Evolutionary conservation across 1,139 yeast species (phyloP).

Genomic region (Geotrichum carabidarum): DNA sequence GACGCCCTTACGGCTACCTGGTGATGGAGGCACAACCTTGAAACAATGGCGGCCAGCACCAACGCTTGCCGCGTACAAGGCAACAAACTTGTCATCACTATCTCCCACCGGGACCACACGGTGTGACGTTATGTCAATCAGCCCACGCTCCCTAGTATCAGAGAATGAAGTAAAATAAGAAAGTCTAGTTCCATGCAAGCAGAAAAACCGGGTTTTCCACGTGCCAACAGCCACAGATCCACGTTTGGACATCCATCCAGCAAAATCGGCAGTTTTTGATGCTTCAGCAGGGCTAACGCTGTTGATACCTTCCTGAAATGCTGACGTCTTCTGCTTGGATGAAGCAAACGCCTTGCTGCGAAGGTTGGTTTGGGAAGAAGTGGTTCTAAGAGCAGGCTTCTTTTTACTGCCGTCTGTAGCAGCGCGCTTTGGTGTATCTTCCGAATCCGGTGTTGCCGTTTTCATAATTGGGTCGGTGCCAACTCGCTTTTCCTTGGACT

Average conservation of each 20-base stretch:
- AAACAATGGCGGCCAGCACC: conserved; percentile 91
- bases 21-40: conserved; percentile 93
- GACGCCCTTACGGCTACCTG: conserved; percentile 90
- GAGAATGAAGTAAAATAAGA: conserved; percentile 79
- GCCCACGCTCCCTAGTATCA: conserved; percentile 82
- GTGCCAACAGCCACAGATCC: conserved; percentile 80
- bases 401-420: conserved; percentile 18
- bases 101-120: conserved; percentile 77
- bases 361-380: conserved; percentile 32
- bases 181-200: conserved; percentile 85
- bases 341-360: conserved; percentile 10
- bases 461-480: conserved; percentile 22
- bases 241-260: conserved; percentile 95
- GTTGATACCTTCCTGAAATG: conserved; percentile 89
- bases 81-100: conserved; percentile 68
- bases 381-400: conserved; percentile 23
- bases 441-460: neutral
- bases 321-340: conserved; percentile 59
- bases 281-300: conserved; percentile 73
- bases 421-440: neutral
- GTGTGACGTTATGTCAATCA: conserved; percentile 93
- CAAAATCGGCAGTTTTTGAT: conserved; percentile 63
- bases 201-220: conserved; percentile 88
- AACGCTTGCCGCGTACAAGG: conserved; percentile 85
- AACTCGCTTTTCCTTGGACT: conserved; percentile 18